Evolutionary conservation across 2,329 filamentous ascomycete species (phyloP).

Genomic region (Arthrobotrys entomopaga): DNA sequence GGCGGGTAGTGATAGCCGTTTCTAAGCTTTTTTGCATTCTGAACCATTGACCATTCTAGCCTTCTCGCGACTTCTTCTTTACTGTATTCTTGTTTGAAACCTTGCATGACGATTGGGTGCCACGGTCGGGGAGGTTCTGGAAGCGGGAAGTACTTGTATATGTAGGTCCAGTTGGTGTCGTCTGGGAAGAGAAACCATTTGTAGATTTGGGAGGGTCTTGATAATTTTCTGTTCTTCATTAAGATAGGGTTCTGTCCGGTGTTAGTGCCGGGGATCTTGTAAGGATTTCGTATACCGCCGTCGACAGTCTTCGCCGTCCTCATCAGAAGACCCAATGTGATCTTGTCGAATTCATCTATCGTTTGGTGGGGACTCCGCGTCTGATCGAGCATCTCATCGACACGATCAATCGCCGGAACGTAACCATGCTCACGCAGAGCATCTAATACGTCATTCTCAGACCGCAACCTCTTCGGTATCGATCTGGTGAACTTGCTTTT

Average conservation of each 20-base stretch:
- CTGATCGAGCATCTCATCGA: constrained; percentile 49
- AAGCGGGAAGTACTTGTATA: constrained; percentile 30
- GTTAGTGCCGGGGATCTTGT: constrained; percentile 17
- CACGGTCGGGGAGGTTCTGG: constrained; percentile 40
- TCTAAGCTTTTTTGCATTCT: constrained; percentile 40
- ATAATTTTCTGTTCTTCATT: neutral
- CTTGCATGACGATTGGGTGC: constrained; percentile 38
- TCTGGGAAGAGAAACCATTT: constrained; percentile 40
- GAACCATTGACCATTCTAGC: constrained; percentile 40
- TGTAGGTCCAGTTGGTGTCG: constrained; percentile 22
- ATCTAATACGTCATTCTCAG: constrained; percentile 11
- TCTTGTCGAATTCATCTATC: constrained; percentile 35
- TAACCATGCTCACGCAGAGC: constrained; percentile 33
- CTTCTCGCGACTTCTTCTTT: constrained; percentile 48
- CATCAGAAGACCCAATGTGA: constrained; percentile 38
- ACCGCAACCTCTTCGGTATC: constrained; percentile 34
- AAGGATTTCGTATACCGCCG: constrained; percentile 45
- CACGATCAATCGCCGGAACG: constrained; percentile 35
- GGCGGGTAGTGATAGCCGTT: constrained; percentile 25
- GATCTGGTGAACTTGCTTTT: neutral
- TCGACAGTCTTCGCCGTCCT: constrained; percentile 34
- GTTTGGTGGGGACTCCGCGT: constrained; percentile 38
- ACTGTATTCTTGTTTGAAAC: constrained; percentile 42
- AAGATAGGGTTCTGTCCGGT: constrained; percentile 35
- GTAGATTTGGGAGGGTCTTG: neutral